Evolutionary conservation across 768 basidiomycete genomes (phyloP), one percentile per base, ranked within the genome.

Genomic region (Asterophora parasitica): DNA sequence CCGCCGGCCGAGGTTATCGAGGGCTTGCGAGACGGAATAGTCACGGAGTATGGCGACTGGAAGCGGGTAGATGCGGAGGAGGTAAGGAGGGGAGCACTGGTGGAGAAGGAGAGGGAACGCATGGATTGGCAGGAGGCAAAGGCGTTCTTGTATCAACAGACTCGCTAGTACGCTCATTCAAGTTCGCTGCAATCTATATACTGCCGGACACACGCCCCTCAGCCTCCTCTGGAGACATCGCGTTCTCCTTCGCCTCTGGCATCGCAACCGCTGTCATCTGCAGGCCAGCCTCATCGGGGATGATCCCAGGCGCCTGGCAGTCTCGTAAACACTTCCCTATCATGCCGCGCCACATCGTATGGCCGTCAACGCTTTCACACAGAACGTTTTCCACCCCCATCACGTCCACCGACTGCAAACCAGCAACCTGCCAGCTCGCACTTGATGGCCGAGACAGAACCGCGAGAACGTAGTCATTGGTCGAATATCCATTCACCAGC

Each of bases 1-100:
- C 63, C 73, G 4, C 83, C 85, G 1, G 56, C 53, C 49, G 78
- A 74, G 54, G 73, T 81, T 12, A 62, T 63, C 53, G 65, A 63
- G 41, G 78, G 68, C 0, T 54, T 76, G 42, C 54, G 51, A 58
- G 69, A 61, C 23, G 69, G 70, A 12, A 35, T 59, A 7, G 76
- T 92, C 2, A 78, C 81, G 1, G 70, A 74, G 39, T 90, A 92
- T 60, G 64, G 66, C 20, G 82, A 85, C 50, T 97, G 93, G 94
- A 78, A 78, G 65, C 61, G 52, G 57, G 72, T 95, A 4, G 82
- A 93, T 59, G 70, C 62, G 23, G 88, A 85, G 60, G 95, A 96
- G 67, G 59, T 76, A 31, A 69, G 72, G 44, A 66, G 78, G 39
- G 92, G 90, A 0, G 64, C 67, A 52, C 59, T 47, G 26, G 44